These are phyloP conservation scores for Pyrenophora teres DNA, from an alignment of 2,329 filamentous ascomycete species.

Conservation along the genomic window DNA sequence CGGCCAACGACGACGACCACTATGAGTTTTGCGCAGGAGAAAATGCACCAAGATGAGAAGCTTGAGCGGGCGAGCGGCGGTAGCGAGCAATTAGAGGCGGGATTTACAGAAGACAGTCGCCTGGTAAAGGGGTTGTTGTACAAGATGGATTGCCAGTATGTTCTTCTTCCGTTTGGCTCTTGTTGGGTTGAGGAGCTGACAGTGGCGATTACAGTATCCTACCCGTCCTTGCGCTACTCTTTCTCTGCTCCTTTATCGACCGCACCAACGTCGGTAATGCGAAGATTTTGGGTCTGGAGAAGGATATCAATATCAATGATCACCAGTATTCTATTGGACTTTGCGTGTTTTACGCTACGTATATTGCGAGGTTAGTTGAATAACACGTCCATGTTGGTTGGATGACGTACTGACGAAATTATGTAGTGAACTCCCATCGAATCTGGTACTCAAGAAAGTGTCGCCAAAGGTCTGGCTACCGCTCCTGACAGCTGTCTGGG, in stretches of 20 bases:
- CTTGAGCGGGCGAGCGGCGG: constrained; percentile 22
- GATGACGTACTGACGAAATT: not conserved
- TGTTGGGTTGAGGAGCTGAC: not conserved
- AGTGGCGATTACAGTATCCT: constrained; percentile 55
- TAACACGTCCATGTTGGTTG: not conserved
- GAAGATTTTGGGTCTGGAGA: constrained; percentile 66
- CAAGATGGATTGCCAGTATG: constrained; percentile 59
- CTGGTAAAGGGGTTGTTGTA: constrained; percentile 50
- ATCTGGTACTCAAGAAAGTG: constrained; percentile 65
- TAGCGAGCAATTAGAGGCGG: constrained; percentile 25
- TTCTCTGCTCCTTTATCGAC: constrained; percentile 69
- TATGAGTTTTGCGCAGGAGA: constrained; percentile 15
- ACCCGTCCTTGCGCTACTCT: constrained; percentile 66
- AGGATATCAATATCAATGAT: constrained; percentile 59
- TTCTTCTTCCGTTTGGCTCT: not conserved
- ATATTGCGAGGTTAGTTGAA: constrained; percentile 59
- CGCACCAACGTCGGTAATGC: constrained; percentile 76
- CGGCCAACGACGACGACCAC: no score
- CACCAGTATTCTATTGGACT: constrained; percentile 68
- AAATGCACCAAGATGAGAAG: constrained; percentile 34
- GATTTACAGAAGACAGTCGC: constrained; percentile 12
- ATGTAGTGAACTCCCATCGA: constrained; percentile 65
- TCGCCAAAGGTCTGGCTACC: constrained; percentile 66
- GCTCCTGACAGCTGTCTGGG: constrained; percentile 62
- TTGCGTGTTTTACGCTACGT: constrained; percentile 68